Evolutionary conservation across 1,284 basidiomycete species (phyloP).

Genomic region (Trametes sp.): DNA sequence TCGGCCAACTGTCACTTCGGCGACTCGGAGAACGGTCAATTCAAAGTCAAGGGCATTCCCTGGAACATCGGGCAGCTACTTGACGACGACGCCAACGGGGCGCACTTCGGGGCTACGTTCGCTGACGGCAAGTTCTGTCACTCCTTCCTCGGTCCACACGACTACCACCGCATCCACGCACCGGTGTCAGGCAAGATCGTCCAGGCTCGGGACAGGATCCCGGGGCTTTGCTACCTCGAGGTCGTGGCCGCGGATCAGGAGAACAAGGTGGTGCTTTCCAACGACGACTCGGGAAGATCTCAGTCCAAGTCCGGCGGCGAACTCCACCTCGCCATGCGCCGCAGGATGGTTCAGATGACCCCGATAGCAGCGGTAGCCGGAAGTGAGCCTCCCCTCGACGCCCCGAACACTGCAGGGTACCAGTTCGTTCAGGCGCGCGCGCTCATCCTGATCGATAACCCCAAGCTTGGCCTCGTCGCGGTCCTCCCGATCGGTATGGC

Average conservation of each 20-base stretch:
- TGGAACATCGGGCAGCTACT: constrained; percentile 34
- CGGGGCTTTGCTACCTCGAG: constrained; percentile 31
- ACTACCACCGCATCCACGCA: constrained; percentile 38
- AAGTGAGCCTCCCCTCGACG: constrained; percentile 19
- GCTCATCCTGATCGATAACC: constrained; percentile 30
- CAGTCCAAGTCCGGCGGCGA: neutral
- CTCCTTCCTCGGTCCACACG: constrained; percentile 31
- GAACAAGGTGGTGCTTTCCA: too few relatives aligned
- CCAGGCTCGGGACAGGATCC: constrained; percentile 29
- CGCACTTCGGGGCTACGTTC: constrained; percentile 19
- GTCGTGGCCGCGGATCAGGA: neutral
- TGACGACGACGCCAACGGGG: constrained; percentile 17
- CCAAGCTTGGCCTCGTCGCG: constrained; percentile 32
- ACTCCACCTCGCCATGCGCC: constrained; percentile 18
- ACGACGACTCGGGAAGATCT: neutral
- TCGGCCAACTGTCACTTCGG: neutral
- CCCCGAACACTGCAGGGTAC: constrained; percentile 34
- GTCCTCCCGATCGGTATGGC: constrained; percentile 37
- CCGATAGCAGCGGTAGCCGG: neutral
- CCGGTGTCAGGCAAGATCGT: constrained; percentile 30
- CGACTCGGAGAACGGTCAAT: neutral
- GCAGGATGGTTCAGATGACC: neutral
- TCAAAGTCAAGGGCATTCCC: constrained; percentile 25
- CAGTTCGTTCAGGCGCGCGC: constrained; percentile 37
- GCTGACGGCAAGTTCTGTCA: constrained; percentile 33